Conservation (phyloP, 306 rosid species). For the Vigna radiata region DNA sequence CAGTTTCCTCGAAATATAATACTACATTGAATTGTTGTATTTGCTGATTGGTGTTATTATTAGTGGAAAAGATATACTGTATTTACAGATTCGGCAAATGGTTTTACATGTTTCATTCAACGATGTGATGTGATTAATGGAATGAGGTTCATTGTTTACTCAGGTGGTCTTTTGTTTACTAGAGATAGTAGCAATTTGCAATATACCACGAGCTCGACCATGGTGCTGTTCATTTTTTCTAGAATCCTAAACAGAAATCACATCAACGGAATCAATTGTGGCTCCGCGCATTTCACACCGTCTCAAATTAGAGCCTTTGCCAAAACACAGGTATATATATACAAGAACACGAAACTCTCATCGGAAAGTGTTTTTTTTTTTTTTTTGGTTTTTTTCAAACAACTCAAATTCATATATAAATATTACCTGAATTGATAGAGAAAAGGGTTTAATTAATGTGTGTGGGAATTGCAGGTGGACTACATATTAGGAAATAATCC, state of each 20-base stretch:
- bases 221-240: constrained; percentile 72
- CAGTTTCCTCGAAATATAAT: too few species aligned
- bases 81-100: too few species aligned
- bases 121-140: not conserved
- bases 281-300: constrained; percentile 61
- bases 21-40: too few species aligned
- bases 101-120: not conserved
- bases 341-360: too few species aligned
- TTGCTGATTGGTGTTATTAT: not conserved
- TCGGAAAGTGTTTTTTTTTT: too few species aligned
- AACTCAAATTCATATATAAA: too few species aligned
- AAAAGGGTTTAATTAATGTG: too few species aligned
- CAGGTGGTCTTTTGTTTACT: constrained; percentile 78
- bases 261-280: constrained; percentile 66
- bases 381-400: too few species aligned
- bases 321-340: constrained; percentile 70
- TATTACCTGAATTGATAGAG: too few species aligned
- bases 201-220: constrained; percentile 67
- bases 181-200: constrained; percentile 83
- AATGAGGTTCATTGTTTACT: constrained; percentile 18
- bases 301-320: constrained; percentile 70
- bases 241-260: constrained; percentile 55
- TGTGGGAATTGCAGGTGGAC: constrained; percentile 61
- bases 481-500: constrained; percentile 86
- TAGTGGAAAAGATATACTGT: too few species aligned